Percentiles rank a stretch among this genome's conserved stretches.
Conservation (phyloP, 768 basidiomycete genomes). For the Leucocoprinus birnbaumii region DNA sequence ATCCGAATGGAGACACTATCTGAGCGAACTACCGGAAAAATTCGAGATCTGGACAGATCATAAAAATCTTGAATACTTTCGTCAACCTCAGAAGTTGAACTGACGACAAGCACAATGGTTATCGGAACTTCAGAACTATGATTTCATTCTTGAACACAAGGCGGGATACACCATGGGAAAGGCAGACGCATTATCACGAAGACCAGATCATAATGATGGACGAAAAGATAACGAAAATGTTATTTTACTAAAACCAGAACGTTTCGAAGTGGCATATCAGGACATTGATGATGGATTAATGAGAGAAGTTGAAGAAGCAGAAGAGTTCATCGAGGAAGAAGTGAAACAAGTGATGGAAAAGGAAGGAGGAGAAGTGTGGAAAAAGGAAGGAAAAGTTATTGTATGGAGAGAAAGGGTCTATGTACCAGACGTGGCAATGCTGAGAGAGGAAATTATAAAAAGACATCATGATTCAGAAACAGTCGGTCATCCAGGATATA, state of each 20-base stretch:
- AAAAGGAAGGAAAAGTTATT: no score
- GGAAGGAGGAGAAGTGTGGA: no score
- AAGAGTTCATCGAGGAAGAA: background rate
- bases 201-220: background rate
- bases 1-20: constrained; percentile 24
- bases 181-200: constrained; percentile 21
- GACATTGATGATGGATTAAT: background rate
- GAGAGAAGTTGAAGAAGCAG: background rate
- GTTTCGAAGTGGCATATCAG: no score
- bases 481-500: no score
- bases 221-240: background rate
- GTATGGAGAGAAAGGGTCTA: no score
- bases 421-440: background rate
- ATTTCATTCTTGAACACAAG: constrained; percentile 27
- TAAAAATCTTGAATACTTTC: constrained; percentile 24
- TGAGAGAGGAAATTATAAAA: background rate
- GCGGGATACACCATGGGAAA: constrained; percentile 19
- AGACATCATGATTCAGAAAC: background rate
- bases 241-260: background rate
- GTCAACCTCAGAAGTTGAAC: constrained; percentile 32
- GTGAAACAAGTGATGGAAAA: no score
- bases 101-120: constrained; percentile 41
- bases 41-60: constrained; percentile 17
- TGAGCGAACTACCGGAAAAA: constrained; percentile 10
- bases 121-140: constrained; percentile 27